These are phyloP conservation scores for Turritis glabra DNA, from an alignment of 345 rosid species.

Conservation along the genomic window DNA sequence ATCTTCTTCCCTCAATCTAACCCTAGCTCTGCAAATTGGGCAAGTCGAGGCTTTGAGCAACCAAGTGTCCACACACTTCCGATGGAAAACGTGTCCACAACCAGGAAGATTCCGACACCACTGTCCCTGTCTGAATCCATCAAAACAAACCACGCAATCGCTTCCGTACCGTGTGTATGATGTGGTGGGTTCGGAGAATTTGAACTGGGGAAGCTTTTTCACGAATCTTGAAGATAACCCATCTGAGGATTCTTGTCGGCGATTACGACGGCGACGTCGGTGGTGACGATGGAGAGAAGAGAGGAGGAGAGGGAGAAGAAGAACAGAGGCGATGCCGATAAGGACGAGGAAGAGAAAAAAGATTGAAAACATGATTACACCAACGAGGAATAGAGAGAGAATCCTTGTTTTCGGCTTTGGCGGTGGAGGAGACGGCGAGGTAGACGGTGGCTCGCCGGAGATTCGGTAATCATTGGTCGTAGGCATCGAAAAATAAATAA, in stretches of 20 bases:
- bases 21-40: constrained; percentile 64
- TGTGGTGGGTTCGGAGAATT: constrained; percentile 29
- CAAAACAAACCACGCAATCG: constrained; percentile 77
- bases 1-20: constrained; percentile 41
- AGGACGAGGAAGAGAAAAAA: constrained; percentile 55
- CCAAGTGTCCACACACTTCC: constrained; percentile 81
- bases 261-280: constrained; percentile 29
- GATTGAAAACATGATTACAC: constrained; percentile 58
- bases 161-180: constrained; percentile 16
- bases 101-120: constrained; percentile 70
- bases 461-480: constrained; percentile 16
- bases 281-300: constrained; percentile 49
- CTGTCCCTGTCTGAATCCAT: constrained; percentile 67
- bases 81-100: constrained; percentile 82
- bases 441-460: constrained; percentile 28
- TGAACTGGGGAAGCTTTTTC: constrained; percentile 63
- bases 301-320: constrained; percentile 57
- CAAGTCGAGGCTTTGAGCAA: constrained; percentile 68
- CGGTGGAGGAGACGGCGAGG: constrained; percentile 6
- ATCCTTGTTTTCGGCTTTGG: constrained; percentile 29
- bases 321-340: constrained; percentile 58
- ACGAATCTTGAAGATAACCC: constrained; percentile 54
- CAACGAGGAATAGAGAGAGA: constrained; percentile 53
- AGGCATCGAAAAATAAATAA: constrained; percentile 19
- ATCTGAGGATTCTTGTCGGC: constrained; percentile 21